Evolutionary conservation across 202 grass and related monocot species (phyloP).

Genomic region (Schoenoplectus tabernaemontani): DNA sequence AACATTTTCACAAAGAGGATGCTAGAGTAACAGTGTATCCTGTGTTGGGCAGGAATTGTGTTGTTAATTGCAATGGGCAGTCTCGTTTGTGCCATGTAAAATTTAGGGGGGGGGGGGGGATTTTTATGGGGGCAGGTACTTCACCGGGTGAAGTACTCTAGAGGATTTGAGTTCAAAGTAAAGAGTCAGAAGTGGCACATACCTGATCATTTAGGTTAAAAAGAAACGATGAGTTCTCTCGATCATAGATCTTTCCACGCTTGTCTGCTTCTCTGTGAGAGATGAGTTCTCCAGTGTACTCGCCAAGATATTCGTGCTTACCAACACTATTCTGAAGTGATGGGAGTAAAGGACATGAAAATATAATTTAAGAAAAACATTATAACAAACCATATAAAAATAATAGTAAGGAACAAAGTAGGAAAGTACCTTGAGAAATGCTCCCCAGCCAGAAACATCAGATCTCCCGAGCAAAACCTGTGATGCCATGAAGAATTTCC

Average conservation of each 20-base stretch:
- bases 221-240: conserved; percentile 91
- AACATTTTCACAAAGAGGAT: background rate
- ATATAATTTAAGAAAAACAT: background rate
- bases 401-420: background rate
- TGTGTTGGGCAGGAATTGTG: too few species aligned
- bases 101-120: too few species aligned
- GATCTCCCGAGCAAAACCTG: conserved; percentile 95
- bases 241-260: conserved; percentile 93
- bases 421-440: conserved; percentile 78
- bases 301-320: conserved; percentile 96
- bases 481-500: too few species aligned
- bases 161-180: too few species aligned
- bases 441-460: conserved; percentile 94
- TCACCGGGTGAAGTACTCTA: too few species aligned
- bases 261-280: conserved; percentile 95
- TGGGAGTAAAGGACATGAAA: background rate
- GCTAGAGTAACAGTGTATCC: background rate
- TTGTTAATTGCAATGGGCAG: too few species aligned
- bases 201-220: conserved; percentile 98
- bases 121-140: too few species aligned
- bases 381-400: background rate
- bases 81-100: too few species aligned
- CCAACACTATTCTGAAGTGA: conserved; percentile 71
- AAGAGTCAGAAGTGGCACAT: too few species aligned
- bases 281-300: conserved; percentile 94